Evolutionary conservation across 2,329 filamentous ascomycete species (phyloP), one percentile per base, ranked within the genome.

Genomic region (Claviceps pazoutovae): DNA sequence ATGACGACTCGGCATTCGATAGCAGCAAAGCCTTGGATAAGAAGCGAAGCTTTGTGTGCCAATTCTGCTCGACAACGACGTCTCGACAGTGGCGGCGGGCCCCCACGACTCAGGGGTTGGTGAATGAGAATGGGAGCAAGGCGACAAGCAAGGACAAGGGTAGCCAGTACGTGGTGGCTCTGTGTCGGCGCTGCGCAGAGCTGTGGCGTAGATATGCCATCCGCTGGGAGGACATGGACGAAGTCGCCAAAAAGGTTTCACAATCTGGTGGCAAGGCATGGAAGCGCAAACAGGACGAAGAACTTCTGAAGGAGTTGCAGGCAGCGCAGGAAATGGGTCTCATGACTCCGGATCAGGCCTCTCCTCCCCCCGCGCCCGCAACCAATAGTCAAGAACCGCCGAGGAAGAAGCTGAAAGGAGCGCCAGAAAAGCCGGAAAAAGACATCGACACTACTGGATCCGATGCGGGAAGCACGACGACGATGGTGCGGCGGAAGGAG

Each of bases 151-250:
- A 89, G 66, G 88, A 95, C 57, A 95, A 91, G 64, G 80, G 79
- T 13, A 73, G 76, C 16, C 81, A 85, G 59, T 81, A 85, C 38
- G 79, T 94, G 17, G 78, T 90, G 48, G 90, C 91, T 3, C 76
- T 98, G 4, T 98, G 93, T 64, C 78, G 89, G 53, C 82, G 91
- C 54, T 98, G 93, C 63, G 90, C 90, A 26, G 83, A 93, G 61
- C 73, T 98, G 8, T 98, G 93, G 93, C 84, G 93, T 48, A 87
- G 91, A 57, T 98, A 98, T 66, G 91, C 85, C 16, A 88, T 98
- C 55, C 88, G 94, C 58, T 98, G 88, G 82, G 93, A 97, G 66
- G 88, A 95, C 58, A 78, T 89, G 14, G 93, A 97, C 43, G 91
- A 97, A 60, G 79, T 95, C 39, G 80, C 84, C 41, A 95, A 90